Evolutionary conservation across 1,284 basidiomycete genomes (phyloP).

Genomic region (Cronartium ribicola): DNA sequence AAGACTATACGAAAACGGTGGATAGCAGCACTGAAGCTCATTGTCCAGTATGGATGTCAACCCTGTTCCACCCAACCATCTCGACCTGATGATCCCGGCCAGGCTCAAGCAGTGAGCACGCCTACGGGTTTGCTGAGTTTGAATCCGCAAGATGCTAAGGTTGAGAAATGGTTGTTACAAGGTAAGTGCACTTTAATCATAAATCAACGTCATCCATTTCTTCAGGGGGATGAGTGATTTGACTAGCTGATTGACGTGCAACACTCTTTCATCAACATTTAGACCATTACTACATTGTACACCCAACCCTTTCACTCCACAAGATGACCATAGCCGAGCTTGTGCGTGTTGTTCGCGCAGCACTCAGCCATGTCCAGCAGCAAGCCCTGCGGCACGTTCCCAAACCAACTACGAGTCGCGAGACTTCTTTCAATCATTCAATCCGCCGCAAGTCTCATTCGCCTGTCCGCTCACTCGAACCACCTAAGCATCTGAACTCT

Average conservation of each 20-base stretch:
- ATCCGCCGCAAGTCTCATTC: too few relatives aligned
- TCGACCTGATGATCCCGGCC: background rate
- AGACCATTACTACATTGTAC: constrained; percentile 24
- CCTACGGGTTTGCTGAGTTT: background rate
- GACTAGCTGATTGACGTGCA: background rate
- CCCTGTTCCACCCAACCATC: background rate
- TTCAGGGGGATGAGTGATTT: background rate
- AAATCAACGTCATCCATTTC: background rate
- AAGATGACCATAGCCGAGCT: background rate
- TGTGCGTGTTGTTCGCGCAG: background rate
- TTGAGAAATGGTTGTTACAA: background rate
- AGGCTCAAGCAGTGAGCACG: background rate
- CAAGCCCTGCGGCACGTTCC: background rate
- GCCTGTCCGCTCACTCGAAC: too few relatives aligned
- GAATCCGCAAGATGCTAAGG: background rate
- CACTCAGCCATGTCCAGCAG: background rate
- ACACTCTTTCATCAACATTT: background rate
- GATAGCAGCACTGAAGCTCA: constrained; percentile 31
- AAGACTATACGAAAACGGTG: constrained; percentile 21
- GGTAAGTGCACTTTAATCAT: background rate
- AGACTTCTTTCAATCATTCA: too few relatives aligned
- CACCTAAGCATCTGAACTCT: too few relatives aligned
- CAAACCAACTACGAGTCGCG: too few relatives aligned
- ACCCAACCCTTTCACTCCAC: constrained; percentile 2
- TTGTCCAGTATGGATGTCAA: constrained; percentile 19